Conservation (phyloP, 164 flowering plant species). For the Santalum album region DNA sequence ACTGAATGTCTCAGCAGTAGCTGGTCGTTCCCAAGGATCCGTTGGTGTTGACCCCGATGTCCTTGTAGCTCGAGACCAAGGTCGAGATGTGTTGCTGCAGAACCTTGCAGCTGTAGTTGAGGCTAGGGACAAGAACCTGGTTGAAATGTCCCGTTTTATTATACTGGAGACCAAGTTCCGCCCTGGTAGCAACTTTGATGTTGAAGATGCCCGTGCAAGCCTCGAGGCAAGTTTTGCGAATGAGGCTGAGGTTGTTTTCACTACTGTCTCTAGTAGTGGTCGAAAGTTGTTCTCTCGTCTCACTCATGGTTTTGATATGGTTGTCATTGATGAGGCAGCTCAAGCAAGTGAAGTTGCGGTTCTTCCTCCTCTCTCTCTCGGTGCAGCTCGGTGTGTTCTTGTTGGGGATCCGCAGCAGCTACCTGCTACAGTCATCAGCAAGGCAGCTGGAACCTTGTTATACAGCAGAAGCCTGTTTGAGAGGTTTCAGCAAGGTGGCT, state of each 20-base stretch:
- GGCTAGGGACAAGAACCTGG: constrained; percentile 72
- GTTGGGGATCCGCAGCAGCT: constrained; percentile 99
- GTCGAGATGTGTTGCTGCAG: constrained; percentile 67
- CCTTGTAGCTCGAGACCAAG: constrained; percentile 78
- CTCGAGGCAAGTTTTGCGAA: constrained; percentile 98
- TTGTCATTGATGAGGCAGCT: constrained; percentile 96
- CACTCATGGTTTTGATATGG: constrained; percentile 97
- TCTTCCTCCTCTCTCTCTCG: constrained; percentile 89
- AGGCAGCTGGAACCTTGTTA: constrained; percentile 85
- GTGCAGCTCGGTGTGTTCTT: constrained; percentile 95
- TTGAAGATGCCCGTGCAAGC: constrained; percentile 85
- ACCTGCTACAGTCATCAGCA: constrained; percentile 96
- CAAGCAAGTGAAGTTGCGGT: constrained; percentile 93
- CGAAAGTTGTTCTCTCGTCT: constrained; percentile 88
- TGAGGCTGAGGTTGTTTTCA: constrained; percentile 96
- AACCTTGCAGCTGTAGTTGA: constrained; percentile 89
- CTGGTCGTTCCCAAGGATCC: constrained; percentile 81
- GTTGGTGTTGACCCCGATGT: constrained; percentile 96
- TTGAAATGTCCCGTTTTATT: constrained; percentile 77
- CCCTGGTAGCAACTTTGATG: constrained; percentile 52
- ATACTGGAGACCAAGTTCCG: constrained; percentile 73
- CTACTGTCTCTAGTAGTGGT: constrained; percentile 95
- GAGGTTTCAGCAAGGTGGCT: constrained; percentile 92
- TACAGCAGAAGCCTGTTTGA: constrained; percentile 96
- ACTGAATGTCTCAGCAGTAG: constrained; percentile 64